These are phyloP conservation scores for Jimgerdemannia flammicorona DNA, from an alignment of 192 early-diverging fungal species.

Conservation along the genomic window DNA sequence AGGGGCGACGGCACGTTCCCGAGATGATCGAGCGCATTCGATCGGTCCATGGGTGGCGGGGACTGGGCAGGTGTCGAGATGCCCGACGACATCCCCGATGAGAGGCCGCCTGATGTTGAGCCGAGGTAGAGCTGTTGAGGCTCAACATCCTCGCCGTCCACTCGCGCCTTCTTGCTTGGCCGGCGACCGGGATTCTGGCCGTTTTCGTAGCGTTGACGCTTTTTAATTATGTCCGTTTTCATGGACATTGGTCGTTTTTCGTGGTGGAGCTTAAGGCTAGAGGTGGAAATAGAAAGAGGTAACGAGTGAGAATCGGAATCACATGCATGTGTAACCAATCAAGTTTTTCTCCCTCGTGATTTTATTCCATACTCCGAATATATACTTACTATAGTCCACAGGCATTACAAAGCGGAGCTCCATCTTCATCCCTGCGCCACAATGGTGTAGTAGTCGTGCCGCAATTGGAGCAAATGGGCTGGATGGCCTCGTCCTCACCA, in stretches of 20 bases:
- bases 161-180: not conserved
- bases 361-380: not conserved
- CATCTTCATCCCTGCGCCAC: constrained; percentile 76
- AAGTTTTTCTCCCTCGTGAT: not conserved
- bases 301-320: not conserved
- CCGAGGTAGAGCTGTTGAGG: not conserved
- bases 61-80: not conserved
- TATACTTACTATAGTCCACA: constrained; percentile 54
- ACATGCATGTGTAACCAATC: not conserved
- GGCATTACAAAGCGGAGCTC: constrained; percentile 52
- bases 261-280: constrained; percentile 44
- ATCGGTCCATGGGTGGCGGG: not conserved
- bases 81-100: not conserved
- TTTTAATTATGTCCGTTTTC: constrained; percentile 48
- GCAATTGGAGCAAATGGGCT: constrained; percentile 63
- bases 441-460: constrained; percentile 83
- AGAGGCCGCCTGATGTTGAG: not conserved
- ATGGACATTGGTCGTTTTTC: constrained; percentile 47
- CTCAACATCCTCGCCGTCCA: not conserved
- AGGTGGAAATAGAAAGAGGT: not conserved
- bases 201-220: constrained; percentile 46
- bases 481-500: constrained; percentile 36
- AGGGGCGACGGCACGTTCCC: not conserved
- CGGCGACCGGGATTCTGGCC: not conserved
- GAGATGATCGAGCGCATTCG: not conserved